Evolutionary conservation across 306 rosid genomes (phyloP).

Genomic region (Lotus japonicus): DNA sequence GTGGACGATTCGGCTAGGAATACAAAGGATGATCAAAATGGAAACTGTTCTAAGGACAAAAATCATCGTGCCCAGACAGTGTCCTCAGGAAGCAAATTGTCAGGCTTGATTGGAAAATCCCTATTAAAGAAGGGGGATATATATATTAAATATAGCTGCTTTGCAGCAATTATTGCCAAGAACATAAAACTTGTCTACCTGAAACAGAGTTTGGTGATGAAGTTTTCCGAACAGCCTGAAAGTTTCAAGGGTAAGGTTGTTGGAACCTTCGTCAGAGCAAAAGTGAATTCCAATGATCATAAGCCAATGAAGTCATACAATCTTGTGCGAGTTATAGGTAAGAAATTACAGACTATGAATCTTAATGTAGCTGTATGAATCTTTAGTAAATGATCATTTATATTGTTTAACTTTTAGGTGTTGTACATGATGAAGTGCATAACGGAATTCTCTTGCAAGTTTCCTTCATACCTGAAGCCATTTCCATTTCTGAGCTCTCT

Average conservation of each 20-base stretch:
- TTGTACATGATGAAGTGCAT: conserved; percentile 14
- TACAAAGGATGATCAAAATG: conserved; percentile 1
- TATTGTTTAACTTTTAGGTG: conserved; percentile 36
- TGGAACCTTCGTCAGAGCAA: conserved; percentile 46
- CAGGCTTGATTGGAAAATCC: conserved; percentile 18
- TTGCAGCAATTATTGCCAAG: conserved; percentile 35
- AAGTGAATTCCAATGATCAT: conserved; percentile 20
- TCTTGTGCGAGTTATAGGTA: conserved; percentile 36
- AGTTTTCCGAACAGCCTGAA: conserved; percentile 39
- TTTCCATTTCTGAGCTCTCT: conserved; percentile 48
- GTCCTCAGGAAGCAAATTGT: conserved; percentile 12
- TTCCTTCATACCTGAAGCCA: conserved; percentile 26
- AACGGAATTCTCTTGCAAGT: conserved; percentile 44
- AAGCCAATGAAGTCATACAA: conserved; percentile 21
- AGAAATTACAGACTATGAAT: neutral
- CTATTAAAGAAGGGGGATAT: conserved; percentile 13
- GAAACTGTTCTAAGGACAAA: conserved; percentile 11
- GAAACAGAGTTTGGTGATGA: conserved; percentile 48
- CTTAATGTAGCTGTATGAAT: neutral
- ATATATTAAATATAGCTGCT: conserved; percentile 3
- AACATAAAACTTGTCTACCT: conserved; percentile 48
- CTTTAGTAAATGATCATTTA: neutral
- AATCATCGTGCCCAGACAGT: neutral
- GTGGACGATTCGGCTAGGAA: neutral
- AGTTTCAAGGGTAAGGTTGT: conserved; percentile 37